Percentiles rank a stretch among this genome's conserved stretches.
These are phyloP conservation scores for Leccinum cinnamomeum DNA, from an alignment of 1,284 basidiomycete genomes.

Conservation along the genomic window DNA sequence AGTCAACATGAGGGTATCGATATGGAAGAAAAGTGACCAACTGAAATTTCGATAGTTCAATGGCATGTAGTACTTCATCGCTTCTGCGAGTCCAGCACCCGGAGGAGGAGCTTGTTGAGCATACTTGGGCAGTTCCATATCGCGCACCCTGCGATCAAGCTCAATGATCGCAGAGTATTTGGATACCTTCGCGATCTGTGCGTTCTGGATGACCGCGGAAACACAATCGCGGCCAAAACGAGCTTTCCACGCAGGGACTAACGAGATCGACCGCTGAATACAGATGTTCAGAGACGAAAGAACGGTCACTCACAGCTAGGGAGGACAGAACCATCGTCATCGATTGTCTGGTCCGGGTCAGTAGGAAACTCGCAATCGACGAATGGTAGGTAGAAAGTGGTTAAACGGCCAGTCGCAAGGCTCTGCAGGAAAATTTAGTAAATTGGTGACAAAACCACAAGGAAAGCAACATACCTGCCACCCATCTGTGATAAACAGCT, in stretches of 20 bases:
- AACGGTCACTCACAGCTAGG: constrained; percentile 51
- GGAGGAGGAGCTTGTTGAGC: constrained; percentile 44
- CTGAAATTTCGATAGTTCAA: constrained; percentile 65
- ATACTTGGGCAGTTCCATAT: constrained; percentile 58
- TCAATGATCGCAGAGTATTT: constrained; percentile 63
- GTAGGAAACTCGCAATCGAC: constrained; percentile 64
- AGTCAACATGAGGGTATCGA: constrained; percentile 4
- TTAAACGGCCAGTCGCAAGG: constrained; percentile 61
- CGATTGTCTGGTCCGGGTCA: constrained; percentile 53
- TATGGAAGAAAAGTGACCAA: constrained; percentile 34
- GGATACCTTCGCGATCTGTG: constrained; percentile 62
- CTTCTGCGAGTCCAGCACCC: constrained; percentile 45
- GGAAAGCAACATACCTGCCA: constrained; percentile 51
- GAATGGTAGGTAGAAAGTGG: constrained; percentile 64
- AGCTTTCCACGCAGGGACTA: constrained; percentile 73
- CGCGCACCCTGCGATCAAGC: constrained; percentile 61
- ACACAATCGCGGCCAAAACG: constrained; percentile 68
- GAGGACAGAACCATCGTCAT: constrained; percentile 50
- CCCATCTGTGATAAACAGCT: constrained; percentile 65
- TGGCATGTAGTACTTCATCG: constrained; percentile 68
- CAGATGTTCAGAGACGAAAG: constrained; percentile 3
- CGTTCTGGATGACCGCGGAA: constrained; percentile 62
- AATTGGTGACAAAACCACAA: not conserved
- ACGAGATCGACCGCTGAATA: not conserved
- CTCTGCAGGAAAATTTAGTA: constrained; percentile 34